phyloP scores from a whole-genome alignment of 2,329 filamentous ascomycete genomes.

The Sporothrix schenckii region DNA sequence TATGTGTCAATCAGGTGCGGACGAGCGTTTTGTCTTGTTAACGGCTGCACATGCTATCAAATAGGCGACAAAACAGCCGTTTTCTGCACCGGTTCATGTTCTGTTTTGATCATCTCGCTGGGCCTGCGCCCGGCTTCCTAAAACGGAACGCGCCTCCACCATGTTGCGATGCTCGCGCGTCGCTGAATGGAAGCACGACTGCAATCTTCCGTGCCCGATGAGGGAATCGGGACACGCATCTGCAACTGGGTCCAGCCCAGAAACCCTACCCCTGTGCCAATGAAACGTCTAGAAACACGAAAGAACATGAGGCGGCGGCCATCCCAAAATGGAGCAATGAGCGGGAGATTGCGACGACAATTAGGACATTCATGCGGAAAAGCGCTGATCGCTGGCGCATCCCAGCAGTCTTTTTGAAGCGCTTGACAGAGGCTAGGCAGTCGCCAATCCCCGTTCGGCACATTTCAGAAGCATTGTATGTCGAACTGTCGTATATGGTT shows the following conservation, averaged over 20 bases:
- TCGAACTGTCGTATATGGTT: no score
- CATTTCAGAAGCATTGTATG: neutral
- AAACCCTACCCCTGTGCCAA: constrained; percentile 24
- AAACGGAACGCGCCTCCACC: constrained; percentile 31
- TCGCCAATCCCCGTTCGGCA: neutral
- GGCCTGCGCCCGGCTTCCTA: constrained; percentile 35
- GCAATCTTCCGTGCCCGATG: constrained; percentile 9
- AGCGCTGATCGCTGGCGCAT: constrained; percentile 17
- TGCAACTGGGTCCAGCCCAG: constrained; percentile 3
- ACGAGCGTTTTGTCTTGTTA: neutral
- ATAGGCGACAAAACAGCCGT: neutral
- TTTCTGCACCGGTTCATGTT: neutral
- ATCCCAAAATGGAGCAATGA: constrained; percentile 15
- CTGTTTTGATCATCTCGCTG: neutral
- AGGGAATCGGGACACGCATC: constrained; percentile 4
- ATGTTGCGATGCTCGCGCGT: constrained; percentile 9
- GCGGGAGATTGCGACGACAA: constrained; percentile 26
- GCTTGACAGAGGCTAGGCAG: constrained; percentile 14
- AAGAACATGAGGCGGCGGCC: constrained; percentile 18
- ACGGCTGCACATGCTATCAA: neutral
- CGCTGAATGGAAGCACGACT: constrained; percentile 20
- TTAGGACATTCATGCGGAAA: constrained; percentile 26
- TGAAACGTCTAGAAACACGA: constrained; percentile 31
- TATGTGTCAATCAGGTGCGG: neutral
- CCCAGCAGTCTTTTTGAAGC: constrained; percentile 8